Base-by-base conservation (phyloP, 257 asterid species). In the Salvia splendens region DNA sequence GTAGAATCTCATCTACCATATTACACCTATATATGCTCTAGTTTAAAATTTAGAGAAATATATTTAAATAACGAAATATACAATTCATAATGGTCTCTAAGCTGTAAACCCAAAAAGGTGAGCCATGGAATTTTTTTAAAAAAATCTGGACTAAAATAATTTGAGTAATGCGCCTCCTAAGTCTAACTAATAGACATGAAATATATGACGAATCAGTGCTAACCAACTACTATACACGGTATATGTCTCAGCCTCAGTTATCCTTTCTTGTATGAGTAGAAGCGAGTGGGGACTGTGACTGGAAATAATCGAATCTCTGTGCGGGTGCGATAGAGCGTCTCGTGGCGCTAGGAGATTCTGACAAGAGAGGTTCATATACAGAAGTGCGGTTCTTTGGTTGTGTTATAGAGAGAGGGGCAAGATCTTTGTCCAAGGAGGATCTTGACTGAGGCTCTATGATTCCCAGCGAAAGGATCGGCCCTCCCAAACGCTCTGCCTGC, bases 401-500 rank as follows among this genome's bases (percentile, higher is more conserved):
- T 24, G 30, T 24, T 24, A 24, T 24, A 24, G 30, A 91, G 36
- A 92, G 77, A n/a, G 97, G 94, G 49, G 95, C 41, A 38, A 87
- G 76, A 72, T 86, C 98, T 75, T 88, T 91, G 61, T 87, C 97
- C 38, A 87, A 58, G 56, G 86, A 55, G 61, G 87, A 54, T 76
- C 97, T 86, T 5, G 86, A 36, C 70, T 83, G 96, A 53, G 96
- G 81, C 80, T 89, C 97, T 12, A 92, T 80, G 74, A 75, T 90
- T 47, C 97, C 95, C 77, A 92, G 48, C 0, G 96, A 80, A 82
- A 89, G 62, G 65, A 92, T 92, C 3, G 98, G 98, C 61, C 98
- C 97, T 65, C 98, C 98, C 74, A 86, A 50, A 17, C 98, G 96
- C 66, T 93, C 99, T 0, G 90, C 95, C 69, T 93, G 99, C 83